These are phyloP conservation scores for Plasmodium berghei DNA, from an alignment of 169 alveolate species.

Conservation along the genomic window DNA sequence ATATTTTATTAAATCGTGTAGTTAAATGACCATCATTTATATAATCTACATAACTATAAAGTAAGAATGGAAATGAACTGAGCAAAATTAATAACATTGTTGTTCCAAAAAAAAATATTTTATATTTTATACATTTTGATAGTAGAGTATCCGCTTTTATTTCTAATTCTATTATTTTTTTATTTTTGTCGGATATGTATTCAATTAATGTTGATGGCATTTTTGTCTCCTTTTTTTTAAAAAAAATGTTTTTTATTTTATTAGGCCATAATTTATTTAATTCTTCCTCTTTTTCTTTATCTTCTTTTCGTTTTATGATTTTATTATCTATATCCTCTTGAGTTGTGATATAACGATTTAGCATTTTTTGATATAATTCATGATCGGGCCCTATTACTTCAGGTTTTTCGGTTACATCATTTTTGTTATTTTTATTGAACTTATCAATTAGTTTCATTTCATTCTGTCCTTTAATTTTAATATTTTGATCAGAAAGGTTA, in stretches of 20 bases:
- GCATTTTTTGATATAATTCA: too few relatives aligned
- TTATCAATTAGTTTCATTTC: too few relatives aligned
- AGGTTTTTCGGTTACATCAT: too few relatives aligned
- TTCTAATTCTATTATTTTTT: slow-evolving; percentile 16
- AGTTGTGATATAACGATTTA: too few relatives aligned
- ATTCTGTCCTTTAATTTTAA: too few relatives aligned
- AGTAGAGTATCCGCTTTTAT: not conserved
- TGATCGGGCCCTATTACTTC: too few relatives aligned
- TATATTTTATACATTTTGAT: not conserved
- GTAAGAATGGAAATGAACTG: not conserved
- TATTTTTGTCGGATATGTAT: slow-evolving; percentile 26
- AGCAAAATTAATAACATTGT: not conserved
- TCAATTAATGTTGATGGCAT: slow-evolving; percentile 26
- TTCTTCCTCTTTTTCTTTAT: not conserved
- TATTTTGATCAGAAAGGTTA: too few relatives aligned
- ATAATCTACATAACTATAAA: not conserved
- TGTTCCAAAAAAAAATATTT: not conserved
- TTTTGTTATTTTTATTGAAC: too few relatives aligned
- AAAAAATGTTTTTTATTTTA: slow-evolving; percentile 7
- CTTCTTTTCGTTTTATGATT: not conserved
- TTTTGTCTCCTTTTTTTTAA: not conserved
- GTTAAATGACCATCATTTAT: too few relatives aligned
- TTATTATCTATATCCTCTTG: too few relatives aligned
- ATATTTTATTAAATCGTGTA: too few relatives aligned
- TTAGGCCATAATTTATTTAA: not conserved